Base-by-base conservation (phyloP, 2,329 filamentous ascomycete genomes). In the Fusarium fujikuroi region DNA sequence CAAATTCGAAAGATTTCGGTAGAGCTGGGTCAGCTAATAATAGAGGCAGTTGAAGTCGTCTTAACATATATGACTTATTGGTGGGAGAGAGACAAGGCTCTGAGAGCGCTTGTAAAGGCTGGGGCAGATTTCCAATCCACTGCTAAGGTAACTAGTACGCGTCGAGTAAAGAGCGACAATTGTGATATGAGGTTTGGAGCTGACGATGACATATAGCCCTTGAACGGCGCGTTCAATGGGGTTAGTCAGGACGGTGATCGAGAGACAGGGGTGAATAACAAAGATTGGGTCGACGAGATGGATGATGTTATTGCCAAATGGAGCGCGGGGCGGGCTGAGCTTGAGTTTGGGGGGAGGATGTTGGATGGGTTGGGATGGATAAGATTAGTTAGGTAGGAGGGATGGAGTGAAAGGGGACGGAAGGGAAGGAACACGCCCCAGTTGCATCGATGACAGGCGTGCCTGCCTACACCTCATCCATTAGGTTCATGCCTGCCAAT, bases 281-380 rank as follows among this genome's bases (percentile, higher is more conserved):
- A 73, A 60, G 72, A 74, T 69, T 66, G 60, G 67, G 60, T 52
- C 61, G 59, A 64, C 60, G 46, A 67, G 63, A 75, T 77, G 75
- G 63, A 77, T 77, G 75, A 77, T 76, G 75, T 76, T 77, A 63
- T 77, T 75, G 69, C 62, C 66, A 76, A 74, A 73, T 63, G 65
- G 50, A 63, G 66, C 73, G 75, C 72, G 65, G 70, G 75, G 75
- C 64, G 69, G 70, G 71, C 72, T 75, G 69, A 66, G 60, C 58
- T 66, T 76, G 70, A 56, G 58, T 60, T 58, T 58, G 56, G 57
- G 61, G 58, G 58, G 58, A 40, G 34, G 40, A 66, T 49, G 40
- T 18, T 62, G 49, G 69, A 74, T 72, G 68, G 39, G 42, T 36
- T 54, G 34, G 49, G 49, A 28, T 21, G 23, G 32, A 53, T 39